Evolutionary conservation across 768 basidiomycete species (phyloP).

Genomic region (Suillus subluteus): DNA sequence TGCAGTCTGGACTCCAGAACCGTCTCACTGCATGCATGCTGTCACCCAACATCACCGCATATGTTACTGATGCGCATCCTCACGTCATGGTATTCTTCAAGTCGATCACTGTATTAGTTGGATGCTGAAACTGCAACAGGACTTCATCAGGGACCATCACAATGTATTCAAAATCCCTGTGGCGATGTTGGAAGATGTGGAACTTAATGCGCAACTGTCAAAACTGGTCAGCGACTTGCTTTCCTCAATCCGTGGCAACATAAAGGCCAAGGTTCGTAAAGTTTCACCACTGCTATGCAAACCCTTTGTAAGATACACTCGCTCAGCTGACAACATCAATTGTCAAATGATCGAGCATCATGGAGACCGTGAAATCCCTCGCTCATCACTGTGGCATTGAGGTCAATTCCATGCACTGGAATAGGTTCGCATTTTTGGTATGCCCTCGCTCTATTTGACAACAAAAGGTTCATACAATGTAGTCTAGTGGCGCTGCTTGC

Average conservation of each 20-base stretch:
- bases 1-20: constrained; percentile 6
- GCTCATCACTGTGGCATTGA: constrained; percentile 11
- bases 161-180: constrained; percentile 11
- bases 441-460: background rate
- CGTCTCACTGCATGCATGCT: constrained; percentile 10
- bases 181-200: background rate
- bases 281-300: background rate
- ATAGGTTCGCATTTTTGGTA: constrained; percentile 12
- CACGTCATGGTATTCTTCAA: constrained; percentile 7
- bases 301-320: background rate
- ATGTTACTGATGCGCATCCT: constrained; percentile 1
- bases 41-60: background rate
- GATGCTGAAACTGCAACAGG: constrained; percentile 6
- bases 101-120: background rate
- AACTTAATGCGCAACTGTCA: background rate
- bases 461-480: background rate
- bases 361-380: constrained; percentile 1
- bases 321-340: constrained; percentile 1
- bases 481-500: constrained; percentile 5
- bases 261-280: background rate
- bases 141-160: constrained; percentile 5
- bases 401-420: constrained; percentile 10
- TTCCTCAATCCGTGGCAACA: background rate
- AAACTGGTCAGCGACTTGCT: constrained; percentile 9
- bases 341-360: constrained; percentile 4